Evolutionary conservation across 345 rosid genomes (phyloP).

Genomic region (Citrus mangshanensis): DNA sequence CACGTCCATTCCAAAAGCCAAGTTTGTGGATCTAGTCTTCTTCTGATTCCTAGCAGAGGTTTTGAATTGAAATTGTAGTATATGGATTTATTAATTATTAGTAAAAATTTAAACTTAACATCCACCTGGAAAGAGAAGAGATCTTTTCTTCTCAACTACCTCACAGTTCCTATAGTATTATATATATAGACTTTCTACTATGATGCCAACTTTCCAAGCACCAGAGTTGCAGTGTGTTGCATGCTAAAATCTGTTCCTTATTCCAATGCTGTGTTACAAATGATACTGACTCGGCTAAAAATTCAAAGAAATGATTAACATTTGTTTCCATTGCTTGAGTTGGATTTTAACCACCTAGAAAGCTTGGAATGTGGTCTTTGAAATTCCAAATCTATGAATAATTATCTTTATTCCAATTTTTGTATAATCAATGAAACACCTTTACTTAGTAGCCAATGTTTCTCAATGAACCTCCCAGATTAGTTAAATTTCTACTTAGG

Average conservation of each 20-base stretch:
- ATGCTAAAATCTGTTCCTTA: neutral
- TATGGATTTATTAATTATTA: too few relatives aligned
- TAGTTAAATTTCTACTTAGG: neutral
- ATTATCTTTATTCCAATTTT: neutral
- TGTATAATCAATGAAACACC: neutral
- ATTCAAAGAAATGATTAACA: neutral
- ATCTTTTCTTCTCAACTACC: neutral
- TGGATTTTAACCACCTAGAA: neutral
- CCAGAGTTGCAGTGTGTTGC: neutral
- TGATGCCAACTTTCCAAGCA: neutral
- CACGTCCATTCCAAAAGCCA: neutral
- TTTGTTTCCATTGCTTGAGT: neutral
- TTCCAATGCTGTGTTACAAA: neutral
- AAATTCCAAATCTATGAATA: neutral
- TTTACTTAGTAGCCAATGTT: neutral
- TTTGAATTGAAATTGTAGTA: too few relatives aligned
- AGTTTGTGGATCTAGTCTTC: too few relatives aligned
- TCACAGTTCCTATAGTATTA: too few relatives aligned
- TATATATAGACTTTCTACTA: neutral
- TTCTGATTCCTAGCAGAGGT: too few relatives aligned
- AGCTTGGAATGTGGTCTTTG: neutral
- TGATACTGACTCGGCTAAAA: neutral
- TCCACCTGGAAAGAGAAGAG: too few relatives aligned
- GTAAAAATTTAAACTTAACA: too few relatives aligned
- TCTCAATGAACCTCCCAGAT: neutral